These are phyloP conservation scores for Cytospora paraplurivora DNA, from an alignment of 2,329 filamentous ascomycete species.

Conservation along the genomic window DNA sequence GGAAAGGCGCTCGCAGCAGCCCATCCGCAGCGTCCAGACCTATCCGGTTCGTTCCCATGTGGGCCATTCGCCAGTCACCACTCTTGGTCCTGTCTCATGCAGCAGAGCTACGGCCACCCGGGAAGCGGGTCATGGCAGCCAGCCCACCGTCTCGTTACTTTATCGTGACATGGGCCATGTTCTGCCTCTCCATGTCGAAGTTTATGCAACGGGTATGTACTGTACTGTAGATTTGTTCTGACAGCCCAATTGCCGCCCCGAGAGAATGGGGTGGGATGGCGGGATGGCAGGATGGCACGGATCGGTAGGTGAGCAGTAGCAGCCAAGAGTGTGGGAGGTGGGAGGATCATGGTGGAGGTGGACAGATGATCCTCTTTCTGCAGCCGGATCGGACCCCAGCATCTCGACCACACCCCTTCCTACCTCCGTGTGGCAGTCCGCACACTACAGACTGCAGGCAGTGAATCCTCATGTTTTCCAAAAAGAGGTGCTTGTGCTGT, in stretches of 20 bases:
- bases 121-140: not conserved
- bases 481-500: not conserved
- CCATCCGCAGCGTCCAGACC: slow-evolving; percentile 8
- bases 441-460: not conserved
- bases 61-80: not conserved
- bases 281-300: slow-evolving; percentile 2
- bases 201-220: too few species aligned
- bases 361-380: slow-evolving; percentile 16
- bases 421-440: too few species aligned
- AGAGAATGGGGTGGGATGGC: not conserved
- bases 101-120: not conserved
- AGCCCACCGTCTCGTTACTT: not conserved
- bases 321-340: too few species aligned
- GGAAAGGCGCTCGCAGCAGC: slow-evolving; percentile 6
- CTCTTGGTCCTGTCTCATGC: slow-evolving; percentile 15
- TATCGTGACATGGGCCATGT: not conserved
- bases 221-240: not conserved
- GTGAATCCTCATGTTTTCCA: slow-evolving; percentile 4
- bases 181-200: too few species aligned
- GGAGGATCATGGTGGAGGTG: not conserved
- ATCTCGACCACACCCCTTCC: not conserved
- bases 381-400: not conserved
- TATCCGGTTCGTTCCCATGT: slow-evolving; percentile 9
- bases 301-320: slow-evolving; percentile 8
- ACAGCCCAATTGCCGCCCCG: not conserved